These are phyloP conservation scores for Echeveria elegans DNA, from an alignment of 164 flowering plant genomes.

Conservation along the genomic window DNA sequence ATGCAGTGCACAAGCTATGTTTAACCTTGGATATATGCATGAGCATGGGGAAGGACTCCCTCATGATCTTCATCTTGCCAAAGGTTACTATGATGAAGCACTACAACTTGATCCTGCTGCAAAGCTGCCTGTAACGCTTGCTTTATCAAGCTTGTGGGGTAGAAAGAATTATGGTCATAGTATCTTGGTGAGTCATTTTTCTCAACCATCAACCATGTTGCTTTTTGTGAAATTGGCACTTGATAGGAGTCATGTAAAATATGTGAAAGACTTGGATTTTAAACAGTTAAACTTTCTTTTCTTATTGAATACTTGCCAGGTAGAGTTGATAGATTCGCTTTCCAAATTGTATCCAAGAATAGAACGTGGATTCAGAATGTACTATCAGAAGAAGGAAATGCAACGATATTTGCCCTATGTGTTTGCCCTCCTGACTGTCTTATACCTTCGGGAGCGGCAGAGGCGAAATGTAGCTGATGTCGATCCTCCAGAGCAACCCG, in stretches of 20 bases:
- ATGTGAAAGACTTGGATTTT: too few relatives aligned
- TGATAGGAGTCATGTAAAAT: too few relatives aligned
- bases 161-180: slow-evolving; percentile 67
- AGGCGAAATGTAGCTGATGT: background rate
- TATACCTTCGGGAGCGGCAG: background rate
- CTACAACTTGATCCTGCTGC: slow-evolving; percentile 67
- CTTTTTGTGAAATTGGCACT: too few relatives aligned
- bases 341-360: background rate
- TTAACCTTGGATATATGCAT: slow-evolving; percentile 98
- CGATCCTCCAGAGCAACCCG: background rate
- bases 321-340: background rate
- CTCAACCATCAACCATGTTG: background rate
- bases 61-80: slow-evolving; percentile 91
- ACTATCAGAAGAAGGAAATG: background rate
- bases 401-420: background rate
- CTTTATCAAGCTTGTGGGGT: slow-evolving; percentile 82
- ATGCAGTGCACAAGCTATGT: slow-evolving; percentile 97
- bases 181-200: slow-evolving; percentile 49
- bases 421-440: background rate
- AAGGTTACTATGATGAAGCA: slow-evolving; percentile 95
- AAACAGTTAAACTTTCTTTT: too few relatives aligned
- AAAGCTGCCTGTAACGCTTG: slow-evolving; percentile 81
- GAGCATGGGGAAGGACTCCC: slow-evolving; percentile 99
- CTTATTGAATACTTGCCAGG: background rate
- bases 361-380: background rate